A percentile compares a stretch with the other conserved stretches of the same genome.
Evolutionary conservation across 1,284 basidiomycete genomes (phyloP).

Genomic region (Boletus sp.): DNA sequence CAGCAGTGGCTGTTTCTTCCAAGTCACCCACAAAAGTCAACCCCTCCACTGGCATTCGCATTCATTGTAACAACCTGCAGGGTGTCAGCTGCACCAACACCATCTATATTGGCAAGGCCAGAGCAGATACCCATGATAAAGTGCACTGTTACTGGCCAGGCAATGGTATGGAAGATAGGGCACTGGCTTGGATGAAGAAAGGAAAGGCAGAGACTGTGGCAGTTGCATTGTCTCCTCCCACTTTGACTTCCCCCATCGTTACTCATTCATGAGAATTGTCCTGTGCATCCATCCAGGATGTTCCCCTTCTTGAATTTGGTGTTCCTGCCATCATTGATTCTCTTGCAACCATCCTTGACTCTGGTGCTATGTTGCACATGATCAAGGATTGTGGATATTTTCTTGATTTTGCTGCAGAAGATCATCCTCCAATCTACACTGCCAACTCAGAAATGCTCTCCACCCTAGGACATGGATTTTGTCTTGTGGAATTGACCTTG

Average conservation of each 20-base stretch:
- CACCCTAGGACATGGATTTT: background rate
- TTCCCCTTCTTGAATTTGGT: too few relatives aligned
- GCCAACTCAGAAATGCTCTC: background rate
- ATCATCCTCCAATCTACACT: background rate
- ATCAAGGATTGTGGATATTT: background rate
- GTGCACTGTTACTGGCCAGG: background rate
- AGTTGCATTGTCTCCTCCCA: too few relatives aligned
- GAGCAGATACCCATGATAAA: background rate
- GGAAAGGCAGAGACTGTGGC: background rate
- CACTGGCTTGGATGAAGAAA: background rate
- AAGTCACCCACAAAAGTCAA: background rate
- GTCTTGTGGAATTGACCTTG: too few relatives aligned
- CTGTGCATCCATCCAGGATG: too few relatives aligned
- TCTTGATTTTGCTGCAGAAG: rapidly evolving
- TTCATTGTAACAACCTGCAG: background rate
- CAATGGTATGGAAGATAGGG: background rate
- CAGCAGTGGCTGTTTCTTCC: background rate
- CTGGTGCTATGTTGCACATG: background rate
- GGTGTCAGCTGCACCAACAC: background rate
- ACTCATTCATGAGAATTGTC: too few relatives aligned
- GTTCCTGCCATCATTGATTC: too few relatives aligned
- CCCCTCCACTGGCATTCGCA: background rate
- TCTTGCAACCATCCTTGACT: background rate
- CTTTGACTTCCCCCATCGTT: too few relatives aligned
- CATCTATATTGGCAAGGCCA: background rate